Evolutionary conservation across 1,284 basidiomycete genomes (phyloP).

Genomic region (Waitea zeae): DNA sequence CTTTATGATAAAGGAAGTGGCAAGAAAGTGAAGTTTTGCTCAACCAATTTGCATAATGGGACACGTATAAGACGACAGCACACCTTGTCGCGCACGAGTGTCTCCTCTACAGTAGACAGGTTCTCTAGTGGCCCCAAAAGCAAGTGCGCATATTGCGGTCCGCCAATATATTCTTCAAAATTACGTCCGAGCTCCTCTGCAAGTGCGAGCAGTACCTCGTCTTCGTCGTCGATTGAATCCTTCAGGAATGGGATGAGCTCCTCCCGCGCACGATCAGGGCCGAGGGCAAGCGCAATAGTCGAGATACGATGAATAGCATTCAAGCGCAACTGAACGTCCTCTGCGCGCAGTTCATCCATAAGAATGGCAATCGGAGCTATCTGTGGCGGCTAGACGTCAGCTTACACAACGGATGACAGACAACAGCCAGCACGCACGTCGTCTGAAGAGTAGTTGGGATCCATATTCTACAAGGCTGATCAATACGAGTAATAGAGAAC

Average conservation of each 20-base stretch:
- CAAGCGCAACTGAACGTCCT: constrained; percentile 87
- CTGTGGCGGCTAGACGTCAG: constrained; percentile 27
- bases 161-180: constrained; percentile 92
- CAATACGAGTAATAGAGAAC: not conserved
- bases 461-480: constrained; percentile 29
- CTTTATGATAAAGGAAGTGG: constrained; percentile 20
- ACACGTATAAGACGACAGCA: no score
- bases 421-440: constrained; percentile 24
- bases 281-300: constrained; percentile 95
- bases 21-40: no score
- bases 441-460: constrained; percentile 37
- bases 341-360: constrained; percentile 90
- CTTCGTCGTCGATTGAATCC: constrained; percentile 98
- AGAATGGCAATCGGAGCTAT: constrained; percentile 78
- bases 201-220: constrained; percentile 92
- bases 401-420: constrained; percentile 6
- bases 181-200: constrained; percentile 91
- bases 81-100: constrained; percentile 95
- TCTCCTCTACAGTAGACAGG: constrained; percentile 94
- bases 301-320: constrained; percentile 97
- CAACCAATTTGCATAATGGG: no score
- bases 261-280: constrained; percentile 87
- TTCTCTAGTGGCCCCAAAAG: constrained; percentile 91
- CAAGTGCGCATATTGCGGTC: constrained; percentile 76
- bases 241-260: constrained; percentile 96